Evolutionary conservation across 768 basidiomycete genomes (phyloP), one percentile per base, ranked within the genome.

Genomic region (Suillus subalutaceus): DNA sequence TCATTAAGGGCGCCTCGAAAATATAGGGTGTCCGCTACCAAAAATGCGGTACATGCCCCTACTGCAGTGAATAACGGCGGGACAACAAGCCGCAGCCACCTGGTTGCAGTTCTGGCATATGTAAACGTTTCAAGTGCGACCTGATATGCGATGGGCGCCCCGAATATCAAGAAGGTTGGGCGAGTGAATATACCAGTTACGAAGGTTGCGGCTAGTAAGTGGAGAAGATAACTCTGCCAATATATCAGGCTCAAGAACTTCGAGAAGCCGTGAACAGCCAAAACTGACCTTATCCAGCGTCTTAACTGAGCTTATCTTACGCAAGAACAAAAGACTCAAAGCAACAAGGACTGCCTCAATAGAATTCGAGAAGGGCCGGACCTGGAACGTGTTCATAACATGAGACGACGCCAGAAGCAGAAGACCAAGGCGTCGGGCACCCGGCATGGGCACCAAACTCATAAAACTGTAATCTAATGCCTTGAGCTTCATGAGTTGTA

Each of bases 331-430:
- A 6, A 81, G 71, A 41, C 72, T 78, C 15, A 77, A 65, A 15
- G 75, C 70, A 4, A 82, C 58, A 20, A 78, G 53, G 3, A 76
- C 62, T 2, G 78, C 71, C 67, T 81, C 81, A 3, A 79, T 65
- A 4, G 79, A 75, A 57, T 80, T 82, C 23, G 80, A 80, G 66
- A 82, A 82, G 1, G 80, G 79, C 46, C 81, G 73, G 53, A 80
- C 65, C 60, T 81, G 81, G 57, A 79, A 79, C 4, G 79, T 79
- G 48, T 73, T 71, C 40, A 74, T 71, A 56, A 80, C 75, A 52
- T 81, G 72, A 30, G 80, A 81, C 12, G 80, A 80, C 0, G 73
- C 77, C 18, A 81, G 66, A 16, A 80, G 69, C 20, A 79, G 63
- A 16, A 74, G 61, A 46, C 67, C 69, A 44, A 74, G 46, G 20